A percentile compares a stretch with the other conserved stretches of the same genome.
Evolutionary conservation across 768 basidiomycete species (phyloP).

Genomic region (Mycena venus): DNA sequence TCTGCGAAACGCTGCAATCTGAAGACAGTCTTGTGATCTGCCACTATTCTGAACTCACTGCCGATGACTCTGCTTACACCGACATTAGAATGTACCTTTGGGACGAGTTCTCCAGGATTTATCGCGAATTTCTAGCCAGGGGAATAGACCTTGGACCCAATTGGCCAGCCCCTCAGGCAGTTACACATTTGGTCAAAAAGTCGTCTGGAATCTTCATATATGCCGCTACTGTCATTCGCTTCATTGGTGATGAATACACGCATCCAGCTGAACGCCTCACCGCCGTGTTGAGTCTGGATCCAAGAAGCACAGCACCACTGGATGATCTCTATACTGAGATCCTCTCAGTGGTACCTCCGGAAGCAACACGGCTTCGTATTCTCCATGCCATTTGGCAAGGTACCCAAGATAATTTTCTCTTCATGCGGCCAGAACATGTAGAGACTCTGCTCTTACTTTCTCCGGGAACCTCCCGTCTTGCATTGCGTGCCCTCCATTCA

Average conservation of each 20-base stretch:
- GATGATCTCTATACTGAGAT: neutral
- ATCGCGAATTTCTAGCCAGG: neutral
- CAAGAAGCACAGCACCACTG: neutral
- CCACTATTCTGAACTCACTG: neutral
- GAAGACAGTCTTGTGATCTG: neutral
- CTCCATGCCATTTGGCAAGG: too few species aligned
- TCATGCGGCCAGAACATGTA: too few species aligned
- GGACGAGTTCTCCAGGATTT: neutral
- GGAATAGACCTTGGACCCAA: neutral
- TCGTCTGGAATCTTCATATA: too few species aligned
- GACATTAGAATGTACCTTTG: neutral
- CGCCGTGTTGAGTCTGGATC: neutral
- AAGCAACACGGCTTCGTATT: too few species aligned
- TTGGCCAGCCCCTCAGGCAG: neutral
- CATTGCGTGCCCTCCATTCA: neutral
- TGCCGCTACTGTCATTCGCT: neutral
- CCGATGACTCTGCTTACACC: neutral
- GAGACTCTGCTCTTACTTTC: too few species aligned
- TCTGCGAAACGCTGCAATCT: neutral
- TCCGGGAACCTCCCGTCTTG: neutral
- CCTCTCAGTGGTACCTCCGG: too few species aligned
- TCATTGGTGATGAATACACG: neutral
- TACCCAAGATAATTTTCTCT: too few species aligned
- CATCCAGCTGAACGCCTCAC: neutral
- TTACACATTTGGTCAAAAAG: neutral